Evolutionary conservation across 2,329 filamentous ascomycete species (phyloP).

Genomic region (Aspergillus uvarum): DNA sequence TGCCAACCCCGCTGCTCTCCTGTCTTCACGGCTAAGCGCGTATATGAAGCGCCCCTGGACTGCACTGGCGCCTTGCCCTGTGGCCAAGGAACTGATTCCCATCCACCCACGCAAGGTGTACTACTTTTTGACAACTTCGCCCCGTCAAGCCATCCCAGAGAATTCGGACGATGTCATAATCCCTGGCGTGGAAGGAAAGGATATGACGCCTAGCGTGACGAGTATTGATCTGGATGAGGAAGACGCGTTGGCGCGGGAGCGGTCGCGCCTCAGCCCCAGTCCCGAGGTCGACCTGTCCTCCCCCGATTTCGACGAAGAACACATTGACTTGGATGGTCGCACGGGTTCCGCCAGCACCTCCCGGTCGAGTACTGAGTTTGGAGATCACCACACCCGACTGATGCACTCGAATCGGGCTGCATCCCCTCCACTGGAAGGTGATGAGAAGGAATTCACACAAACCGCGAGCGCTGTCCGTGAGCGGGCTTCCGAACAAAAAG

Average conservation of each 20-base stretch:
- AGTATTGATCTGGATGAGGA: conserved; percentile 72
- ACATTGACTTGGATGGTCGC: conserved; percentile 56
- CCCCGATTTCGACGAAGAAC: conserved; percentile 75
- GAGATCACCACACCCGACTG: conserved; percentile 60
- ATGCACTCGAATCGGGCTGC: conserved; percentile 68
- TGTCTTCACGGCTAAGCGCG: conserved; percentile 84
- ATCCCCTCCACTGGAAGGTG: conserved; percentile 85
- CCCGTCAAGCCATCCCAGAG: conserved; percentile 77
- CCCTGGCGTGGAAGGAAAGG: conserved; percentile 53
- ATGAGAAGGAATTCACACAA: conserved; percentile 95
- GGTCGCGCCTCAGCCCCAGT: conserved; percentile 75
- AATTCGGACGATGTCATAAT: conserved; percentile 54
- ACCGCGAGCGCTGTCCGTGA: conserved; percentile 80
- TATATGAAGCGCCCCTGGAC: conserved; percentile 89
- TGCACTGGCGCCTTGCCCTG: conserved; percentile 73
- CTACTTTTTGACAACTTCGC: conserved; percentile 89
- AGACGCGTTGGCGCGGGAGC: conserved; percentile 56
- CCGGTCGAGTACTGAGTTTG: conserved; percentile 46
- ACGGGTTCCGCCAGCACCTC: conserved; percentile 61
- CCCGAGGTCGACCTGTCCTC: conserved; percentile 91
- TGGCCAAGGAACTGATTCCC: conserved; percentile 89
- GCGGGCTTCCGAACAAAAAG: conserved; percentile 46
- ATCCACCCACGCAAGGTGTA: conserved; percentile 93
- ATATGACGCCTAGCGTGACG: conserved; percentile 83
- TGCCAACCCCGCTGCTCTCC: conserved; percentile 90